Base-by-base conservation (phyloP, 2,329 filamentous ascomycete species). In the Aureobasidium uvarum region DNA sequence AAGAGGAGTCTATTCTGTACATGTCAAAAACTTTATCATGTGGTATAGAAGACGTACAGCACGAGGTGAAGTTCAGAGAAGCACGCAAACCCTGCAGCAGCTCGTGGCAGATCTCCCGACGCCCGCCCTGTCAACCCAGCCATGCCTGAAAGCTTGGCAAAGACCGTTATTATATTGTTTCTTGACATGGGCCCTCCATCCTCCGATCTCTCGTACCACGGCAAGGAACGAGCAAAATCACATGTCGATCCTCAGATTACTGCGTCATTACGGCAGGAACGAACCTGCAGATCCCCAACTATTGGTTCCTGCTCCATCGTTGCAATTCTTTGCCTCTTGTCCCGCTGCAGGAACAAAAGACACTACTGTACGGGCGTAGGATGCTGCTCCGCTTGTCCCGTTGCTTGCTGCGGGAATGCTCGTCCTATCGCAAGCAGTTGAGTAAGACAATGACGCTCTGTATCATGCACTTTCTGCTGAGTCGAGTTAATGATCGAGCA, bases 371-470 rank as follows among this genome's bases (percentile, higher is more conserved):
- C 41, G 11, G 43, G 43, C 56, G 43, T 36, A 48, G 41, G 58
- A 62, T 50, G 3, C 18, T 25, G 28, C 41, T 48, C 56, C 58
- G 41, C 43, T 36, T 36, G 28, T 13, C 58, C 41, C 43, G 41
- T 62, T 62, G 45, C 45, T 51, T 13, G 20, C 45, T 33, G 20
- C 28, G 58, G 28, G 41, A 4, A 28, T 60, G 28, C 13, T 41
- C 56, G 25, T 60, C 31, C 56, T 60, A 50, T 62, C 28, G 45
- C 33, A 6, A 50, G 58, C 45, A 62, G 45, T 50, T 51, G 58
- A 45, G 58, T 62, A 62, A 62, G 58, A 62, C 58, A 62, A 51
- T 50, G 43, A 62, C 45, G 58, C n/a, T 51, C 14, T 38, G n/a
- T 7, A n/a, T 8, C 20, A 31, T 28, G 45, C 16, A 39, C 11